Conservation (phyloP, 495 filamentous ascomycete species). For the Aspergillus nanangensis region DNA sequence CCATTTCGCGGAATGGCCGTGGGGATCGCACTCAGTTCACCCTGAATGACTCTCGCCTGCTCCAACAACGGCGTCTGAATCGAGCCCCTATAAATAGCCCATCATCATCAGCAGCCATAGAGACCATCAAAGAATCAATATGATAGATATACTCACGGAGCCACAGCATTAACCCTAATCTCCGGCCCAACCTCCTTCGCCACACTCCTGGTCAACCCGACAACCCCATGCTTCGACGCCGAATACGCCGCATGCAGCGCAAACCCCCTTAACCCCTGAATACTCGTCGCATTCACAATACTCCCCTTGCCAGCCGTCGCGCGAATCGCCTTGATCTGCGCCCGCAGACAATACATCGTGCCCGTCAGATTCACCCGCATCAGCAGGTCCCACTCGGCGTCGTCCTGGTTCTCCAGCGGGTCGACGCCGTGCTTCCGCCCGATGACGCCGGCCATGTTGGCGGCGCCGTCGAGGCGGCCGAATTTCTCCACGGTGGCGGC, state of each 20-base stretch:
- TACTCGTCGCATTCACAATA: slow-evolving; percentile 58
- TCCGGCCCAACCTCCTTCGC: slow-evolving; percentile 54
- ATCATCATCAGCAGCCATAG: slow-evolving; percentile 3
- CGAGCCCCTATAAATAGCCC: slow-evolving; percentile 44
- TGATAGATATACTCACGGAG: slow-evolving; percentile 34
- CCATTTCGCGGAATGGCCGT: slow-evolving; percentile 41
- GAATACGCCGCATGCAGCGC: slow-evolving; percentile 47
- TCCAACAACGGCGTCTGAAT: slow-evolving; percentile 53
- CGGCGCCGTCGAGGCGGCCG: slow-evolving; percentile 50
- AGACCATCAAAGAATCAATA: neutral
- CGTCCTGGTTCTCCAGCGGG: slow-evolving; percentile 32
- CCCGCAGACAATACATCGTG: slow-evolving; percentile 53
- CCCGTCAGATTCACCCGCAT: slow-evolving; percentile 54
- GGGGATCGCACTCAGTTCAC: slow-evolving; percentile 26
- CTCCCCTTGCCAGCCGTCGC: slow-evolving; percentile 33
- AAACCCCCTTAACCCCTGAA: slow-evolving; percentile 49
- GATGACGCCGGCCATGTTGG: slow-evolving; percentile 53
- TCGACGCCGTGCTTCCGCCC: slow-evolving; percentile 30
- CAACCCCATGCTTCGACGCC: slow-evolving; percentile 54
- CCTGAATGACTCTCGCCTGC: slow-evolving; percentile 25
- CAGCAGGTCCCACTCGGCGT: slow-evolving; percentile 50
- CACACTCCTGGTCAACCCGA: slow-evolving; percentile 54
- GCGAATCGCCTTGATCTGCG: slow-evolving; percentile 45
- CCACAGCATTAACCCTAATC: slow-evolving; percentile 57
- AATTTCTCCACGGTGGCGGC: slow-evolving; percentile 34